phyloP scores from a whole-genome alignment of 148 eudicot genomes.

The Oxyria digyna region DNA sequence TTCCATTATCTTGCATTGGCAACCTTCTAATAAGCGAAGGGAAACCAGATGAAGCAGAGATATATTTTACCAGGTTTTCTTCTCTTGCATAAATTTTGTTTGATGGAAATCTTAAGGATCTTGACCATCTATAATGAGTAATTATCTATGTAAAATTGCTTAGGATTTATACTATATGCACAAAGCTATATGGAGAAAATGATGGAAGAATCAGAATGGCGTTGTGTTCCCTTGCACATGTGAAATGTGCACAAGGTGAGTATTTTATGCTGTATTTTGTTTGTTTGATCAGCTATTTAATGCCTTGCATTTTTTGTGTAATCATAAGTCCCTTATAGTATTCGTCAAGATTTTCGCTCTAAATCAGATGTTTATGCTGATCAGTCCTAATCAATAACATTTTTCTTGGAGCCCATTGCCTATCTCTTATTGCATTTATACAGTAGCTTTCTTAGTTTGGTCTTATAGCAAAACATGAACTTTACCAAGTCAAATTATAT shows the following conservation, averaged over 20 bases:
- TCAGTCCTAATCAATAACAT: not conserved
- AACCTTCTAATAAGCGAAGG: slow-evolving; percentile 57
- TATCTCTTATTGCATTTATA: not conserved
- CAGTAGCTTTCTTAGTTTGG: not conserved
- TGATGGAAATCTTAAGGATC: not conserved
- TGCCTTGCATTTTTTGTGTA: not conserved
- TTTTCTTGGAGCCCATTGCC: not conserved
- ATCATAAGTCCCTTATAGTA: not conserved
- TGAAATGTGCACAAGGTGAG: slow-evolving; percentile 81
- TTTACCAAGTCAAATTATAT: not conserved
- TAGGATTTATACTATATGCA: slow-evolving; percentile 49
- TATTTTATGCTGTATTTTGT: not conserved
- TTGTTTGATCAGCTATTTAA: not conserved
- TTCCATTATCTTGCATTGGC: slow-evolving; percentile 73
- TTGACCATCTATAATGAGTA: not conserved
- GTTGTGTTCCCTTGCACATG: slow-evolving; percentile 66
- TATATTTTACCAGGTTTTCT: slow-evolving; percentile 39
- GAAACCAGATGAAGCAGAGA: slow-evolving; percentile 57
- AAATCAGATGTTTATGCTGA: not conserved
- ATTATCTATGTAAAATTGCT: slow-evolving; percentile 1
- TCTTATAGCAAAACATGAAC: not conserved
- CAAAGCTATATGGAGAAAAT: slow-evolving; percentile 45
- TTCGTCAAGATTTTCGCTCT: not conserved
- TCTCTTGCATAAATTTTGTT: slow-evolving; percentile 7
- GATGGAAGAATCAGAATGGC: slow-evolving; percentile 82